phyloP scores from a whole-genome alignment of 768 basidiomycete genomes.

The Strobilomyces dryophilus region DNA sequence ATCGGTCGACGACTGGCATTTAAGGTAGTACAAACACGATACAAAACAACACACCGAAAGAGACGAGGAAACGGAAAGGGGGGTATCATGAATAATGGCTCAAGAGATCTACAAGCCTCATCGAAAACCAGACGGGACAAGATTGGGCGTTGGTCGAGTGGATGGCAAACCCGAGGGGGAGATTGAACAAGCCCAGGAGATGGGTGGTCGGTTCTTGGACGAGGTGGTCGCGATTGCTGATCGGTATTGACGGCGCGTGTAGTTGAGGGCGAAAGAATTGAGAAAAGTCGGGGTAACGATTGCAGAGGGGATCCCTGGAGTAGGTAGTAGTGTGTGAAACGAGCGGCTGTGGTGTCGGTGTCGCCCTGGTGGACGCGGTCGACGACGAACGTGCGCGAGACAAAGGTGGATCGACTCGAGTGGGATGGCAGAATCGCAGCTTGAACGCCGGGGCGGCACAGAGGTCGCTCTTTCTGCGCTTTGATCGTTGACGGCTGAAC shows the following conservation, averaged over 20 bases:
- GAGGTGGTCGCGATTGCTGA: neutral
- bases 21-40: neutral
- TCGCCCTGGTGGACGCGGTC: neutral
- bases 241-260: slow-evolving; percentile 4
- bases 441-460: slow-evolving; percentile 11
- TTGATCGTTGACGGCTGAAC: slow-evolving; percentile 29
- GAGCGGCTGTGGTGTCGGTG: neutral
- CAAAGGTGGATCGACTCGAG: neutral
- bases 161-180: neutral
- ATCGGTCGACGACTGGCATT: slow-evolving; percentile 16
- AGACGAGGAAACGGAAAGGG: neutral
- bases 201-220: neutral
- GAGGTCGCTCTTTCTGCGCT: slow-evolving; percentile 2
- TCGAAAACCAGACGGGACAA: slow-evolving; percentile 20
- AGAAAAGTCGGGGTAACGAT: slow-evolving; percentile 33
- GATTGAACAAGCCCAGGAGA: neutral
- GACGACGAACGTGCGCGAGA: neutral
- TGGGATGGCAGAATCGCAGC: slow-evolving; percentile 2
- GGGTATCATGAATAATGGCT: neutral
- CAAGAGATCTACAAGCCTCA: slow-evolving; percentile 18
- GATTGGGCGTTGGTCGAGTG: slow-evolving; percentile 1
- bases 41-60: slow-evolving; percentile 9
- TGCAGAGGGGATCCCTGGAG: slow-evolving; percentile 29
- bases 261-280: slow-evolving; percentile 25
- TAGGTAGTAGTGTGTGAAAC: slow-evolving; percentile 13